Evolutionary conservation across 179 eudicot species (phyloP).

Genomic region (Drosera spatulata): DNA sequence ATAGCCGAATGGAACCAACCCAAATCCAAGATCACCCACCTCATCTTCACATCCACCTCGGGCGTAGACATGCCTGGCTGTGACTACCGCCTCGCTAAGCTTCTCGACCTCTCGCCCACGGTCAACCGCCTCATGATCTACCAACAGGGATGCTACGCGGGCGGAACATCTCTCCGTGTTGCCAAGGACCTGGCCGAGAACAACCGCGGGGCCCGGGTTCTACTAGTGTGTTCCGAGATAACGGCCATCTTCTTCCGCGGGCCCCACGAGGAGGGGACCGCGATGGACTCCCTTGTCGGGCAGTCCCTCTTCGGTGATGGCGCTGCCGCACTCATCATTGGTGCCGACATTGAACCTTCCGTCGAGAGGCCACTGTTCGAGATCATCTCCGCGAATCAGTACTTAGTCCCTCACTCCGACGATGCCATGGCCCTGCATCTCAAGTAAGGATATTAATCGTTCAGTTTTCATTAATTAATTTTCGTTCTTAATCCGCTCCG

Average conservation of each 20-base stretch:
- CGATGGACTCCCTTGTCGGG: conserved; percentile 1
- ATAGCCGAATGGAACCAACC: conserved; percentile 1
- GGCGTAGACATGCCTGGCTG: conserved; percentile 7
- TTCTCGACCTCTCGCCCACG: conserved; percentile 3
- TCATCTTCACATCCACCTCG: conserved; percentile 6
- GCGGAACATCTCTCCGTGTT: not conserved
- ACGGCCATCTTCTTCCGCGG: conserved; percentile 1
- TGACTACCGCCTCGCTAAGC: conserved; percentile 5
- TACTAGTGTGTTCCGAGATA: conserved; percentile 2
- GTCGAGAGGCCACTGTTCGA: not conserved
- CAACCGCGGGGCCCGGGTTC: conserved; percentile 1
- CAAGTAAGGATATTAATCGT: too few relatives aligned
- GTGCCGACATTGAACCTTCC: not conserved
- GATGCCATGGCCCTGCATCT: conserved; percentile 1
- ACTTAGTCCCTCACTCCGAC: not conserved
- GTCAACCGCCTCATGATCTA: conserved; percentile 7
- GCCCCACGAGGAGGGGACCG: not conserved
- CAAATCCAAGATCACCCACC: conserved; percentile 5
- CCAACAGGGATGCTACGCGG: conserved; percentile 4
- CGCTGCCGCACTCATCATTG: conserved; percentile 3
- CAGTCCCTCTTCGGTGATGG: conserved; percentile 5
- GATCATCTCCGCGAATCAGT: not conserved
- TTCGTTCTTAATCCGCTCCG: too few relatives aligned
- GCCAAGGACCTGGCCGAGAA: conserved; percentile 3
- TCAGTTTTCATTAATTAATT: too few relatives aligned